Percentiles rank a stretch among this genome's conserved stretches.
phyloP scores from a whole-genome alignment of 2,329 filamentous ascomycete genomes.

The Exophiala alcalophila region DNA sequence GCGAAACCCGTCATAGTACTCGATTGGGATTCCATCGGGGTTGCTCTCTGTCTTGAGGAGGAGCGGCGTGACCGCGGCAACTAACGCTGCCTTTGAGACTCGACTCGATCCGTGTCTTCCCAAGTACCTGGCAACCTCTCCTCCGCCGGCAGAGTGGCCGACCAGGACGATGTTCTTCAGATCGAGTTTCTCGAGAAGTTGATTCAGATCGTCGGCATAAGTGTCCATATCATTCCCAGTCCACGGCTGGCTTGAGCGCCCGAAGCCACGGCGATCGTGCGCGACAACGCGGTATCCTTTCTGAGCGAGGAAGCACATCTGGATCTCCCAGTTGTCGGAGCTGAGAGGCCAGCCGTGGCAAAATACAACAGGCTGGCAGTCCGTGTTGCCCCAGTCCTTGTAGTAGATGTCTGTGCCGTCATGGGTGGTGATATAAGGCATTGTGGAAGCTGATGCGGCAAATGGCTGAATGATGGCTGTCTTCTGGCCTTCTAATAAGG shows the following conservation, averaged over 20 bases:
- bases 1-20: conserved; percentile 42
- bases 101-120: conserved; percentile 39
- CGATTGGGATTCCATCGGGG: conserved; percentile 36
- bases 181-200: conserved; percentile 38
- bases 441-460: too few species aligned
- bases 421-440: conserved; percentile 38
- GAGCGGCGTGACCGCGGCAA: conserved; percentile 39
- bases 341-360: conserved; percentile 44
- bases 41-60: conserved; percentile 38
- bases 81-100: conserved; percentile 41
- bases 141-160: conserved; percentile 44
- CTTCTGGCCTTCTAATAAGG: too few species aligned
- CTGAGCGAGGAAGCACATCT: conserved; percentile 41
- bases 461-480: too few species aligned
- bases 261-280: conserved; percentile 38
- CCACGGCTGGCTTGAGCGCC: conserved; percentile 43
- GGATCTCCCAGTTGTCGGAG: conserved; percentile 42
- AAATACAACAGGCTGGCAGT: conserved; percentile 35
- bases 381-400: conserved; percentile 44
- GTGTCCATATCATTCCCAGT: conserved; percentile 42
- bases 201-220: conserved; percentile 40
- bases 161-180: conserved; percentile 39
- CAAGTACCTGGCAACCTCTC: conserved; percentile 41
- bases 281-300: conserved; percentile 42
- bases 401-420: conserved; percentile 43